phyloP scores from a whole-genome alignment of 2,329 filamentous ascomycete species.

The Cladosporium sphaerospermum region DNA sequence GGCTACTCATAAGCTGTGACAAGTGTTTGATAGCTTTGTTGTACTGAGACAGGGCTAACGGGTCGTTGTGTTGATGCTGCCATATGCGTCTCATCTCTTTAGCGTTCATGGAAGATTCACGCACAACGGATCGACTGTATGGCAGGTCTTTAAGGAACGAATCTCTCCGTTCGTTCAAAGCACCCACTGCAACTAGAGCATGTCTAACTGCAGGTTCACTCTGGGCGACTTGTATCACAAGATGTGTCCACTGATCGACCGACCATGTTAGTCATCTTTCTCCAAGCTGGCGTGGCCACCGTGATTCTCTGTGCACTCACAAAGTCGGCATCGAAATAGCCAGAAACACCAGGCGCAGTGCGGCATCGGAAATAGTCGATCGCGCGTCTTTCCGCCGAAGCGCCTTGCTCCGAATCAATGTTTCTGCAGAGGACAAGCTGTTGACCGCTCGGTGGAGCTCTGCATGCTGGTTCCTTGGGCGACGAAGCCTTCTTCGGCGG shows the following conservation, averaged over 20 bases:
- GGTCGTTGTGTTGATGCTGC: slow-evolving; percentile 12
- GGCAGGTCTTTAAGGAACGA: background rate
- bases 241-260: slow-evolving; percentile 17
- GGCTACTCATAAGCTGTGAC: slow-evolving; percentile 11
- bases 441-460: slow-evolving; percentile 22
- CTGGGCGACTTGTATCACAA: slow-evolving; percentile 20
- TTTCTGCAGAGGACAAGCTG: slow-evolving; percentile 35
- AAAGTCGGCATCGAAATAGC: slow-evolving; percentile 22
- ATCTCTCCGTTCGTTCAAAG: slow-evolving; percentile 17
- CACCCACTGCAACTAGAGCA: slow-evolving; percentile 21
- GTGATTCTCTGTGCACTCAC: background rate
- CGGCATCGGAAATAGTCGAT: slow-evolving; percentile 23
- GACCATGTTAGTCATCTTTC: background rate
- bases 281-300: background rate
- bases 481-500: slow-evolving; percentile 61
- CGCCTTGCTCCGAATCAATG: slow-evolving; percentile 62
- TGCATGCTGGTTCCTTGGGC: background rate
- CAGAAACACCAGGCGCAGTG: slow-evolving; percentile 18
- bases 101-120: background rate
- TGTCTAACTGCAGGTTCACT: slow-evolving; percentile 23
- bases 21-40: slow-evolving; percentile 20
- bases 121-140: background rate
- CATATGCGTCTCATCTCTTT: slow-evolving; percentile 4
- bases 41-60: slow-evolving; percentile 20
- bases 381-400: slow-evolving; percentile 58